Evolutionary conservation across 257 asterid species (phyloP).

Genomic region (Echium plantagineum): DNA sequence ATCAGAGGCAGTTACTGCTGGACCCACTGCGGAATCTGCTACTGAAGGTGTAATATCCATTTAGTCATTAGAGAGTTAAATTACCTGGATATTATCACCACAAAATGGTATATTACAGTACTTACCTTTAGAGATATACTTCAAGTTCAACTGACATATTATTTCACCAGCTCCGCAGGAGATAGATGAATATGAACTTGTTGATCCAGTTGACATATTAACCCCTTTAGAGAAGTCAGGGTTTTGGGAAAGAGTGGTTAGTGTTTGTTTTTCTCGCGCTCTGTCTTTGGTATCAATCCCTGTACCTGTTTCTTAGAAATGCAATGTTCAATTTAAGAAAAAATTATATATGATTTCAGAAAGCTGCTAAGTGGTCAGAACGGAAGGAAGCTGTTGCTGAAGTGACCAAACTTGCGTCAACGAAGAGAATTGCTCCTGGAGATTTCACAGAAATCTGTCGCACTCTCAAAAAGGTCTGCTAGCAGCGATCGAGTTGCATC

Average conservation of each 20-base stretch:
- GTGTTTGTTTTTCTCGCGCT: constrained; percentile 18
- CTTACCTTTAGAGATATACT: no score
- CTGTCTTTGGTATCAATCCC: not conserved
- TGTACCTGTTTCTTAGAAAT: constrained; percentile 2
- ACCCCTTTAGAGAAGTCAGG: constrained; percentile 95
- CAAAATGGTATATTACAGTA: no score
- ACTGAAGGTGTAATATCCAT: constrained; percentile 36
- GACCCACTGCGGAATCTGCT: constrained; percentile 61
- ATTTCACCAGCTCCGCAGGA: constrained; percentile 75
- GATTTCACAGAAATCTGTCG: constrained; percentile 94
- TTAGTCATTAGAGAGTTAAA: no score
- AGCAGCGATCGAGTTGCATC: not conserved
- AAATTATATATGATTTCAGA: constrained; percentile 30
- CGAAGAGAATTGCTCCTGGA: constrained; percentile 92
- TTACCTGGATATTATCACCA: no score
- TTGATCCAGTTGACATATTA: constrained; percentile 95
- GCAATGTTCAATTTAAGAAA: constrained; percentile 3
- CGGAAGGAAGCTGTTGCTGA: constrained; percentile 96
- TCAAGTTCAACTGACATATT: not conserved
- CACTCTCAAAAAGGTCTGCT: constrained; percentile 73
- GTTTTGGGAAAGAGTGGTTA: constrained; percentile 98
- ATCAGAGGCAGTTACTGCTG: constrained; percentile 47
- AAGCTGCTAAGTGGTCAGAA: constrained; percentile 98
- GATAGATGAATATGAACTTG: constrained; percentile 95
- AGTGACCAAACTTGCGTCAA: constrained; percentile 92